These are phyloP conservation scores for Novymonas esmeraldas DNA, from an alignment of 208 protist genomes.

Conservation along the genomic window DNA sequence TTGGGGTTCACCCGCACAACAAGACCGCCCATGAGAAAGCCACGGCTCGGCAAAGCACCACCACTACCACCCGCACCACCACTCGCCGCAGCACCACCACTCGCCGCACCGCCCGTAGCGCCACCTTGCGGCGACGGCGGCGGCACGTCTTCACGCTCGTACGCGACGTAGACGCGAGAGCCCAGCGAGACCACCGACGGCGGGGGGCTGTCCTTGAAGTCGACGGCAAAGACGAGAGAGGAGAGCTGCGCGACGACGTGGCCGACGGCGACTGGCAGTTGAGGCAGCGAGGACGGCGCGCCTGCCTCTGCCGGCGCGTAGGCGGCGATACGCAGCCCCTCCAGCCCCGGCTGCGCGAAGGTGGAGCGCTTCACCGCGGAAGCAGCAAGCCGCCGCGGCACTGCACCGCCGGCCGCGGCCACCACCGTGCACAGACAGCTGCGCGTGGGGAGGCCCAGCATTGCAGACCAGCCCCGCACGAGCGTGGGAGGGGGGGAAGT, in stretches of 20 bases:
- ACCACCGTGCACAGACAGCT: conserved; percentile 4
- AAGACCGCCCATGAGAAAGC: conserved; percentile 67
- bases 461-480: background rate
- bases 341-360: conserved; percentile 47
- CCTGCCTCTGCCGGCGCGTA: conserved; percentile 33
- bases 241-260: conserved; percentile 79
- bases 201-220: conserved; percentile 40
- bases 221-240: conserved; percentile 71
- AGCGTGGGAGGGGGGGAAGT: background rate
- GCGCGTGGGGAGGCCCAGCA: background rate
- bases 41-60: conserved; percentile 3
- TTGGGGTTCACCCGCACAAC: conserved; percentile 80
- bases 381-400: conserved; percentile 3
- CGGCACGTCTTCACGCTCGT: conserved; percentile 36
- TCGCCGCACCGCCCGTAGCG: background rate
- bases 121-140: background rate
- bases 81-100: too few relatives aligned
- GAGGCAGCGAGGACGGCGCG: conserved; percentile 29
- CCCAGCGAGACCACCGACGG: conserved; percentile 33
- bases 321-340: conserved; percentile 65
- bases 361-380: conserved; percentile 15
- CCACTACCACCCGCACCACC: too few relatives aligned
- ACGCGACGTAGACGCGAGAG: conserved; percentile 9
- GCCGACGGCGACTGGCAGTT: conserved; percentile 61
- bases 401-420: background rate